Percentiles rank a stretch among this genome's conserved stretches.
Evolutionary conservation across 257 asterid species (phyloP).

Genomic region (Solanum ossicruentum): DNA sequence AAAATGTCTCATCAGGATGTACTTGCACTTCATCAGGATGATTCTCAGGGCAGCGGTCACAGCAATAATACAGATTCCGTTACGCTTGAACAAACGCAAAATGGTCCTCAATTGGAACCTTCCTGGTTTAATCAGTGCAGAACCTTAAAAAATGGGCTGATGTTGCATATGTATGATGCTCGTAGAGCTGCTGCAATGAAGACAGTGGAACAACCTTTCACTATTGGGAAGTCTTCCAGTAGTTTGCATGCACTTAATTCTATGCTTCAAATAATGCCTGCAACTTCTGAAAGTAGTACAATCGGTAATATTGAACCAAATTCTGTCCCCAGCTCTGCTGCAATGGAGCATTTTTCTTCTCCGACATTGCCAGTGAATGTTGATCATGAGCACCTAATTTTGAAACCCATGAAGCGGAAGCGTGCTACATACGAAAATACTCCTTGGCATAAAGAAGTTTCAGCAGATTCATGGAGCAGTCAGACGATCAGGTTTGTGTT

Average conservation of each 20-base stretch:
- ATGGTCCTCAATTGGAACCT: conserved; percentile 71
- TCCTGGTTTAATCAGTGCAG: conserved; percentile 73
- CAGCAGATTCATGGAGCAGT: conserved; percentile 19
- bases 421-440: conserved; percentile 28
- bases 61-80: conserved; percentile 6
- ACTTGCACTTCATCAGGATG: conserved; percentile 14
- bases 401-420: conserved; percentile 44
- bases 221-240: conserved; percentile 28
- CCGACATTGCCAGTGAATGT: conserved; percentile 11
- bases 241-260: conserved; percentile 22
- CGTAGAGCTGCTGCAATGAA: conserved; percentile 14
- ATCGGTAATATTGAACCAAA: conserved; percentile 11
- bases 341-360: conserved; percentile 26
- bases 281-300: conserved; percentile 23
- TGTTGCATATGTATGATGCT: conserved; percentile 29
- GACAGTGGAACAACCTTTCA: conserved; percentile 27
- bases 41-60: conserved; percentile 11
- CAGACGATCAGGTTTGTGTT: conserved; percentile 39
- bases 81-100: conserved; percentile 18
- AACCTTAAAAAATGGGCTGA: conserved; percentile 44
- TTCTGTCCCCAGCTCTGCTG: conserved; percentile 16
- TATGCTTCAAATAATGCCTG: conserved; percentile 25
- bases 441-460: conserved; percentile 63
- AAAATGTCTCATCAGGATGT: conserved; percentile 33
- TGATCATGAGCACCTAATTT: conserved; percentile 20